phyloP scores from a whole-genome alignment of 805 yeast genomes.

The Suhomyces kilbournensis region DNA sequence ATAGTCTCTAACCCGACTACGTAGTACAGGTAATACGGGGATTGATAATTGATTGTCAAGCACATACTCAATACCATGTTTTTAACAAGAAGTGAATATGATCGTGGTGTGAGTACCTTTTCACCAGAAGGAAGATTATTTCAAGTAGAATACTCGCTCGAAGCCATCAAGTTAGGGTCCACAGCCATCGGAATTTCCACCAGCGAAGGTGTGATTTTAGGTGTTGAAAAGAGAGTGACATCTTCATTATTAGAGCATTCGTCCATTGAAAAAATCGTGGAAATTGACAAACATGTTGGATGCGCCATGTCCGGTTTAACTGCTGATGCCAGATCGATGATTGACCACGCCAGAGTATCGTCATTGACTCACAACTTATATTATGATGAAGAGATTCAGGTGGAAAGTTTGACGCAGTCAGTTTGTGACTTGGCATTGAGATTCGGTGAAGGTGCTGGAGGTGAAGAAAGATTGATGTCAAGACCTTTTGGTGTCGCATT shows the following conservation, averaged over 20 bases:
- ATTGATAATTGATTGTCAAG: background rate
- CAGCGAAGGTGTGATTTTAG: conserved; percentile 91
- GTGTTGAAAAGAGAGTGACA: conserved; percentile 96
- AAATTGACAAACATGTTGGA: conserved; percentile 90
- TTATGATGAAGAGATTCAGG: conserved; percentile 88
- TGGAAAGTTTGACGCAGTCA: conserved; percentile 91
- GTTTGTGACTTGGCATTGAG: conserved; percentile 96
- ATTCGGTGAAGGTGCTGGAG: conserved; percentile 96
- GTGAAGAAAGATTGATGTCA: conserved; percentile 93
- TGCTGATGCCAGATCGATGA: conserved; percentile 98
- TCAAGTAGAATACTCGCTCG: conserved; percentile 96
- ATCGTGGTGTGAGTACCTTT: conserved; percentile 97
- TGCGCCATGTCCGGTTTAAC: conserved; percentile 99
- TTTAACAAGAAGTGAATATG: conserved; percentile 98
- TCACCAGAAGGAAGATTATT: conserved; percentile 98
- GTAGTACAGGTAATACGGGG: background rate
- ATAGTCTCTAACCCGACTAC: background rate
- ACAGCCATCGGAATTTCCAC: conserved; percentile 97
- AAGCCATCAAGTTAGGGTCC: conserved; percentile 95
- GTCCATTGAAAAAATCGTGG: conserved; percentile 93
- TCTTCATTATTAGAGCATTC: conserved; percentile 87
- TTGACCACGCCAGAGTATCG: conserved; percentile 94
- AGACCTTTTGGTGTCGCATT: conserved; percentile 99
- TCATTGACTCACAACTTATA: conserved; percentile 84
- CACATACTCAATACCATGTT: conserved; percentile 50